Percentiles rank a stretch among this genome's conserved stretches.
These are phyloP conservation scores for Saururus chinensis DNA, from an alignment of 164 flowering plant genomes.

Conservation along the genomic window DNA sequence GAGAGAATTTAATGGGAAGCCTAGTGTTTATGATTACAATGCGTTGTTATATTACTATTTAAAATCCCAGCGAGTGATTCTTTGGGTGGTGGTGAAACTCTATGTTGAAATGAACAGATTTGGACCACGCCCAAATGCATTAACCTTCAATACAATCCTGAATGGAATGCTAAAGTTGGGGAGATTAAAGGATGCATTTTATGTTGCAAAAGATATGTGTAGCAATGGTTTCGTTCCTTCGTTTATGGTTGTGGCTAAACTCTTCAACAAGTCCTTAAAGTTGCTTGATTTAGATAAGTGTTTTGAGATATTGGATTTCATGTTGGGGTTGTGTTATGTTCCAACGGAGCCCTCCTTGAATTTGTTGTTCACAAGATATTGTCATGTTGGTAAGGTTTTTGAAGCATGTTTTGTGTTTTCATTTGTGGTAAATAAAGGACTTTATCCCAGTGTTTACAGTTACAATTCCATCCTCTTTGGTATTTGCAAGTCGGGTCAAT, in stretches of 20 bases:
- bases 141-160: constrained; percentile 30
- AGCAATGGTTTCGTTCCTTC: constrained; percentile 33
- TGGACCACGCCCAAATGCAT: constrained; percentile 33
- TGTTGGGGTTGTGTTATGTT: constrained; percentile 22
- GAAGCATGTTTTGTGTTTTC: constrained; percentile 28
- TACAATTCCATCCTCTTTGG: constrained; percentile 40
- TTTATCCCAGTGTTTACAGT: constrained; percentile 9
- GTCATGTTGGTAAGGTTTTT: constrained; percentile 15
- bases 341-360: constrained; percentile 17
- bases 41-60: constrained; percentile 28
- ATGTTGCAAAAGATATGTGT: constrained; percentile 26
- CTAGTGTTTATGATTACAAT: constrained; percentile 36
- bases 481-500: constrained; percentile 29
- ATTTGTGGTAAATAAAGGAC: constrained; percentile 19
- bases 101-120: constrained; percentile 24
- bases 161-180: constrained; percentile 26
- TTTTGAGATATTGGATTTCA: constrained; percentile 22
- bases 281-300: constrained; percentile 17
- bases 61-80: constrained; percentile 15
- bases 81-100: constrained; percentile 16
- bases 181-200: constrained; percentile 13
- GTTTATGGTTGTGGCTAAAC: constrained; percentile 14
- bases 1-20: constrained; percentile 22
- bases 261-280: constrained; percentile 22
- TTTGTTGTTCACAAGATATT: constrained; percentile 19